phyloP scores from a whole-genome alignment of 2,329 filamentous ascomycete genomes.

The Penicillium hesseltinei region DNA sequence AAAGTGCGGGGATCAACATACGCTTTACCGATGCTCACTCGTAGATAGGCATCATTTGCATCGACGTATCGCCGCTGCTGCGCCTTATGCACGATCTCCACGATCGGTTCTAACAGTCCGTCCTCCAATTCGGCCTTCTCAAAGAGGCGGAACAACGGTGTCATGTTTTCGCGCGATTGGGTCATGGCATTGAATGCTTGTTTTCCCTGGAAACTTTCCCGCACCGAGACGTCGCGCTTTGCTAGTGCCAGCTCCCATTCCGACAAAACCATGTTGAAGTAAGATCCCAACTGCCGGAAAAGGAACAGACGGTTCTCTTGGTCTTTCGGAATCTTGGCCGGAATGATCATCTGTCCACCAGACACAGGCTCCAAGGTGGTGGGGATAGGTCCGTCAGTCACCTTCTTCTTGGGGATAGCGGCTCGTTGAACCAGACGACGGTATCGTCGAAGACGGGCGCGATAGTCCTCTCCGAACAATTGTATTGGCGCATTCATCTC shows the following conservation, averaged over 20 bases:
- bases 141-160: slow-evolving; percentile 83
- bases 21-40: slow-evolving; percentile 90
- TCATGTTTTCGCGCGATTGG: slow-evolving; percentile 83
- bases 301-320: slow-evolving; percentile 66
- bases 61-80: slow-evolving; percentile 92
- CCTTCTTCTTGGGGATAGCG: slow-evolving; percentile 33
- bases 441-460: slow-evolving; percentile 67
- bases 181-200: slow-evolving; percentile 81
- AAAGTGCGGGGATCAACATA: slow-evolving; percentile 32
- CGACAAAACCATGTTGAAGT: slow-evolving; percentile 91
- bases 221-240: slow-evolving; percentile 54
- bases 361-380: slow-evolving; percentile 77
- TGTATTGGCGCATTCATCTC: slow-evolving; percentile 68
- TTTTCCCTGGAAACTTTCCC: slow-evolving; percentile 75
- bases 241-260: slow-evolving; percentile 82
- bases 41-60: slow-evolving; percentile 91
- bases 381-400: slow-evolving; percentile 77
- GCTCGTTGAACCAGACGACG: slow-evolving; percentile 55
- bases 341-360: slow-evolving; percentile 85
- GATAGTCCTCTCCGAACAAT: slow-evolving; percentile 80
- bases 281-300: slow-evolving; percentile 84
- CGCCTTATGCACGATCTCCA: slow-evolving; percentile 88
- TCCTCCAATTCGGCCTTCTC: slow-evolving; percentile 78
- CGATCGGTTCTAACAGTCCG: slow-evolving; percentile 73
- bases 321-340: slow-evolving; percentile 62